Evolutionary conservation across 2,329 filamentous ascomycete genomes (phyloP), one percentile per base, ranked within the genome.

Genomic region (Paracoccidioides lutzii): DNA sequence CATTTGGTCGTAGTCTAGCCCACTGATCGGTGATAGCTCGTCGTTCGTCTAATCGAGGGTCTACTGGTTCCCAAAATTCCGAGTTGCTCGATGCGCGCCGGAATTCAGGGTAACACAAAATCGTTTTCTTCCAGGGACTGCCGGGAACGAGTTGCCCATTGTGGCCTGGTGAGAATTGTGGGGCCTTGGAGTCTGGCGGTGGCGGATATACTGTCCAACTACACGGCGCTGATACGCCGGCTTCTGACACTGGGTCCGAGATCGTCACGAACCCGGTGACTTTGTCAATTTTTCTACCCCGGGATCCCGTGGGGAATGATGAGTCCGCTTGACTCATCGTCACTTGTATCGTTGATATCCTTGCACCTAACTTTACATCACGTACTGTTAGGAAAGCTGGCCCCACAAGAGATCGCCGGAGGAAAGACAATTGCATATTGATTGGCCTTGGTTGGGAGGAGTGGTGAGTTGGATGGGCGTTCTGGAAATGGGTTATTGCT

Each of bases 1-100:
- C 50, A 32, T 15, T 37, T n/a, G 50, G 50, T 10, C 50, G 38
- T 7, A 52, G 22, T 12, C 50, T 33, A n/a, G 37, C 22, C 50
- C 50, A 52, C 38, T 52, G 50, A 10, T 52, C 50, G 5, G 28
- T 2, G 42, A 52, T 52, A 5, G 22, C 50, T 14, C 40, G 22
- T 42, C 38, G 50, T 38, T 52, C 38, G 8, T 41, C 38, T 5
- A 32, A 12, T 6, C 50, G 38, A 5, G 38, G 37, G 33, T 43
- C 50, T 32, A 52, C 43, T n/a, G 53, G 53, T 12, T 48, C 43
- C 40, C 32, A 54, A 30, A 52, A 42, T 8, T 52, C 40, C 12
- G 50, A n/a, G 38, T 52, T 52, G 38, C 7, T 42, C 6, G 50
- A 43, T 52, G 50, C 50, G 14, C 50, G 50, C n/a, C 50, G 50